These are phyloP conservation scores for Desmodesmus armatus DNA, from an alignment of 139 green algal genomes.

Conservation along the genomic window DNA sequence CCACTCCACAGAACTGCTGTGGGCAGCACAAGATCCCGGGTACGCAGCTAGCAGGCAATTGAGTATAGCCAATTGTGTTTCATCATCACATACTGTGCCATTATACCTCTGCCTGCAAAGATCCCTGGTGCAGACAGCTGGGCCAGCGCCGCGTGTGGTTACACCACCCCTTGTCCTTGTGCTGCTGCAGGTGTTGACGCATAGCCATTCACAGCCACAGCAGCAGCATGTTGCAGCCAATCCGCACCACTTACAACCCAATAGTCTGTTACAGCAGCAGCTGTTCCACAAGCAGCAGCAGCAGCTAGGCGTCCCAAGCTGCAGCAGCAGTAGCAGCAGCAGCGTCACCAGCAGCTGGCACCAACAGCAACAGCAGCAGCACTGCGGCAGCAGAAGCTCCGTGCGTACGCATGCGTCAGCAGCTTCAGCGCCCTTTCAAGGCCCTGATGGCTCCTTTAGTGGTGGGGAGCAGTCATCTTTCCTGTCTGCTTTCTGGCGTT, in stretches of 20 bases:
- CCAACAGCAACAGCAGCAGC: not conserved
- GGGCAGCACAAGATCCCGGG: too few species aligned
- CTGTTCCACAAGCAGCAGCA: slow-evolving; percentile 14
- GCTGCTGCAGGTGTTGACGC: too few species aligned
- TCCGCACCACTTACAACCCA: not conserved
- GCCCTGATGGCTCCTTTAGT: slow-evolving; percentile 10
- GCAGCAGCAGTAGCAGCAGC: slow-evolving; percentile 39
- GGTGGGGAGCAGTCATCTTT: slow-evolving; percentile 59
- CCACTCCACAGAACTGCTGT: too few species aligned
- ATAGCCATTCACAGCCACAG: too few species aligned
- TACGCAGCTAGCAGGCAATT: too few species aligned
- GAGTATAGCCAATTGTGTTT: too few species aligned
- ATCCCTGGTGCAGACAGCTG: too few species aligned
- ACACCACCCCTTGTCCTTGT: too few species aligned
- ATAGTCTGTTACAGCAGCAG: not conserved
- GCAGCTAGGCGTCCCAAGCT: too few species aligned
- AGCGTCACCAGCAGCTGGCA: slow-evolving; percentile 13
- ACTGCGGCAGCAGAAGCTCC: not conserved
- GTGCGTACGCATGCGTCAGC: not conserved
- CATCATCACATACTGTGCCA: too few species aligned
- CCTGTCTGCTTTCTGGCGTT: slow-evolving; percentile 96
- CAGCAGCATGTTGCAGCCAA: not conserved
- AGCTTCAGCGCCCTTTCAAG: slow-evolving; percentile 17
- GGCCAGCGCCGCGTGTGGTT: too few species aligned
- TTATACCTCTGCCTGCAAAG: too few species aligned